Conservation (phyloP, 371 early-diverging fungal genomes). For the Rhizopus arrhizus region DNA sequence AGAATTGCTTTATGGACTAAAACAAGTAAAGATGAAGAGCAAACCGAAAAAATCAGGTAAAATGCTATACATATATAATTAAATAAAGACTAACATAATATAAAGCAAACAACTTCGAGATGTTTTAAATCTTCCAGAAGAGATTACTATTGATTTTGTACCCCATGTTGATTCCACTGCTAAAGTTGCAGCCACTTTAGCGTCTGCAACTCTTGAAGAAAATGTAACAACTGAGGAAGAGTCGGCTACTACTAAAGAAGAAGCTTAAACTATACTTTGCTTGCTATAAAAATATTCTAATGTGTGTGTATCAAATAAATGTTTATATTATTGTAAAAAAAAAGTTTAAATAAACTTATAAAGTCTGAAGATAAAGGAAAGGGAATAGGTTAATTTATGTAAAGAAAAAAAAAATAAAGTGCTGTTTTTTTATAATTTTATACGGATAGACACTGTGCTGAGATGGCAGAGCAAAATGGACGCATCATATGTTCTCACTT, state of each 20-base stretch:
- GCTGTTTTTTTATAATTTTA: too few relatives aligned
- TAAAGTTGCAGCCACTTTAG: constrained; percentile 33
- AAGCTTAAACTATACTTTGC: constrained; percentile 1
- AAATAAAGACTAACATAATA: background rate
- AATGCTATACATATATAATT: constrained; percentile 1
- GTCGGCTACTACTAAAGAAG: constrained; percentile 1
- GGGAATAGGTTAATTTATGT: too few relatives aligned
- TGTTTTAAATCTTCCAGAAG: constrained; percentile 46
- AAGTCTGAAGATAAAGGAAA: too few relatives aligned
- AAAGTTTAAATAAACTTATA: too few relatives aligned
- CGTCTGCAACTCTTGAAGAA: constrained; percentile 28
- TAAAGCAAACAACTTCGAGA: constrained; percentile 60
- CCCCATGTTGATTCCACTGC: constrained; percentile 48
- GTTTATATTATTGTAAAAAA: too few relatives aligned
- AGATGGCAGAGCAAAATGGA: too few relatives aligned
- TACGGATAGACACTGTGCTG: too few relatives aligned
- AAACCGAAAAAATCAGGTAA: constrained; percentile 69
- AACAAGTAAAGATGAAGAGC: constrained; percentile 67
- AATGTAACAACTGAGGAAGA: constrained; percentile 11
- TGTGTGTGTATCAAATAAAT: too few relatives aligned
- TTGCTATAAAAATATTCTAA: too few relatives aligned
- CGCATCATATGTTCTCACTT: too few relatives aligned
- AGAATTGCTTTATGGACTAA: constrained; percentile 92
- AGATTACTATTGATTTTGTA: constrained; percentile 47
- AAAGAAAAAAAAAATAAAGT: too few relatives aligned